Evolutionary conservation across 1,284 basidiomycete species (phyloP), one percentile per base, ranked within the genome.

Genomic region (Pseudozyma sp.): DNA sequence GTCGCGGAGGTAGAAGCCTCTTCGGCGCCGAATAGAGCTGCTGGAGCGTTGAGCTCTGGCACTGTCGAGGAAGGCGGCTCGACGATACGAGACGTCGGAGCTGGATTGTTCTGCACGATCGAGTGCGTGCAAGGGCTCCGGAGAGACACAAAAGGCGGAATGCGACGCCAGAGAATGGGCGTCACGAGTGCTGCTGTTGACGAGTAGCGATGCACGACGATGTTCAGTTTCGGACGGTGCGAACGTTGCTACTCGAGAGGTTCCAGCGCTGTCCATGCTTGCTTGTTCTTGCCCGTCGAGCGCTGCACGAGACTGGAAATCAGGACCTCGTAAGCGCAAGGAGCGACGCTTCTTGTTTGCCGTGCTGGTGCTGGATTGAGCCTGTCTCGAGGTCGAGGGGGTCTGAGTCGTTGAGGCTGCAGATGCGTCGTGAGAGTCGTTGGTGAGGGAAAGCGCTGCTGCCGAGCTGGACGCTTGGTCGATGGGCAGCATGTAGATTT

Each of bases 131-230:
- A 55, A 42, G 24, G 61, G 53, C 42, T 60, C 60, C 6, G 67
- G 49, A 24, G 67, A 60, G 30, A 45, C 53, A 16, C 61, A 48
- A 13, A 53, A 37, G 14, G 49, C 19, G n/a, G n/a, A 14, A 30
- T 29, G 37, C 1, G 30, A 1, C 13, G 47, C 56, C 11, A 53
- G n/a, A 2, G 56, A 33, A 2, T 46, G 61, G 6, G 42, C 35
- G 14, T 39, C 34, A 17, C 60, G 55, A 5, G 61, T 69, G 33
- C 67, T 64, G 45, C 67, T 69, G 56, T 69, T 69, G 60, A 69
- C 45, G 9, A 69, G 61, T 33, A 69, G 30, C 10, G 67, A 69
- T 4, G 67, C 53, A 30, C 61, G 60, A 33, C 61, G 60, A 13
- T 24, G 24, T 24, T 24, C 24, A 24, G 24, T 24, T 24, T 24